Evolutionary conservation across 768 basidiomycete genomes (phyloP).

Genomic region (Leucosporidium scottii): DNA sequence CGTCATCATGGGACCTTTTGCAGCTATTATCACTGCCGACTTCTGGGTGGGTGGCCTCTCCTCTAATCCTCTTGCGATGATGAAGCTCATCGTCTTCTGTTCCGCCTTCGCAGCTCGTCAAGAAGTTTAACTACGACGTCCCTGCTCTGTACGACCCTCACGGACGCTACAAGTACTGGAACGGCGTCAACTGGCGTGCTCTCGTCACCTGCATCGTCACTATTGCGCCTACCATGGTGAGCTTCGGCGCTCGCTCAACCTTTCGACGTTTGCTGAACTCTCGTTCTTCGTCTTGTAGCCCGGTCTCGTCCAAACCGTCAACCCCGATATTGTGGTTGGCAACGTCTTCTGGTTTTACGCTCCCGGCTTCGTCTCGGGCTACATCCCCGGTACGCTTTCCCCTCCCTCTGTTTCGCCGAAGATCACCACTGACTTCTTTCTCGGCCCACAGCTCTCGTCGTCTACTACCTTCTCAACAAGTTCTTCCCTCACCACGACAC

Average conservation of each 20-base stretch:
- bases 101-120: conserved; percentile 52
- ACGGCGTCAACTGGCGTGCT: not conserved
- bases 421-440: too few species aligned
- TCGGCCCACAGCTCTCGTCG: too few species aligned
- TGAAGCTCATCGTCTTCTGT: too few species aligned
- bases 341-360: conserved; percentile 24
- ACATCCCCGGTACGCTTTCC: too few species aligned
- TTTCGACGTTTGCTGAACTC: too few species aligned
- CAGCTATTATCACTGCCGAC: conserved; percentile 35
- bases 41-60: conserved; percentile 46
- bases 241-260: too few species aligned
- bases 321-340: conserved; percentile 57
- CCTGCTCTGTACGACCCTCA: conserved; percentile 75
- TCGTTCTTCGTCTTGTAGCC: too few species aligned
- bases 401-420: too few species aligned
- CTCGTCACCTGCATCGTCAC: not conserved
- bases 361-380: conserved; percentile 9
- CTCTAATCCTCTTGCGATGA: too few species aligned
- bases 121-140: conserved; percentile 45
- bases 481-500: too few species aligned
- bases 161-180: conserved; percentile 43
- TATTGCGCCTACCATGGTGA: not conserved
- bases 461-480: too few species aligned
- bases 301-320: conserved; percentile 68
- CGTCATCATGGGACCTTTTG: conserved; percentile 69